Percentiles rank a stretch among this genome's conserved stretches.
Conservation (phyloP, 2,329 filamentous ascomycete species). For the Aspergillus costaricaensis region DNA sequence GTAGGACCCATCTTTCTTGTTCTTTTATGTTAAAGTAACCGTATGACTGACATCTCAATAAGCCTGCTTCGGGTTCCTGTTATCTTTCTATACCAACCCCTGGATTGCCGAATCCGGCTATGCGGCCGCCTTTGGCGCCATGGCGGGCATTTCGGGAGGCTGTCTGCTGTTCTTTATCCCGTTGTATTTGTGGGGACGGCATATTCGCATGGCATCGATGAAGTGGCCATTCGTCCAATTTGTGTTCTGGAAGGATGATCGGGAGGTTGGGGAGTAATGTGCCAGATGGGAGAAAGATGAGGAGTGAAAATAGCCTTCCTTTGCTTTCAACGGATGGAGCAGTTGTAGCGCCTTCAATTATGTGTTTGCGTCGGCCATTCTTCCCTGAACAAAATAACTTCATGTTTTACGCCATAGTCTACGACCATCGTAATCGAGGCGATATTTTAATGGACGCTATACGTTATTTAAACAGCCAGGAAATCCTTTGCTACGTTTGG, state of each 20-base stretch:
- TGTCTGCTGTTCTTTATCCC: slow-evolving; percentile 50
- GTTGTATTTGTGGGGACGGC: slow-evolving; percentile 55
- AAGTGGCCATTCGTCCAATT: slow-evolving; percentile 51
- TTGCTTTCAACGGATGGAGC: too few relatives aligned
- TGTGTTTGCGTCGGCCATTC: too few relatives aligned
- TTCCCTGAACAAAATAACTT: too few relatives aligned
- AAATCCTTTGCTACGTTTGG: too few relatives aligned
- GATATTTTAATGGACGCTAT: too few relatives aligned
- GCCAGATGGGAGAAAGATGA: too few relatives aligned
- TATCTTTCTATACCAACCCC: slow-evolving; percentile 63
- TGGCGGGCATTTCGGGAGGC: slow-evolving; percentile 56
- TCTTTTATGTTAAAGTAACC: not conserved
- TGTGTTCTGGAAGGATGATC: slow-evolving; percentile 55
- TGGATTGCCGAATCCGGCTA: slow-evolving; percentile 58
- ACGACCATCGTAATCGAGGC: too few relatives aligned
- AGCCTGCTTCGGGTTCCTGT: slow-evolving; percentile 58
- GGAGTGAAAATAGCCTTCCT: not conserved
- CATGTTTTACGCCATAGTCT: too few relatives aligned
- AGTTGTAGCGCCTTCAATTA: too few relatives aligned
- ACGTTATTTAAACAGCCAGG: too few relatives aligned
- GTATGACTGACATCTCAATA: not conserved
- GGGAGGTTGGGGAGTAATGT: slow-evolving; percentile 56
- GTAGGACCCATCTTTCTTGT: not conserved
- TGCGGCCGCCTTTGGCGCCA: slow-evolving; percentile 55
- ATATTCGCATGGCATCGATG: slow-evolving; percentile 51